Evolutionary conservation across 768 basidiomycete genomes (phyloP).

Genomic region (Phlegmacium glaucopus): DNA sequence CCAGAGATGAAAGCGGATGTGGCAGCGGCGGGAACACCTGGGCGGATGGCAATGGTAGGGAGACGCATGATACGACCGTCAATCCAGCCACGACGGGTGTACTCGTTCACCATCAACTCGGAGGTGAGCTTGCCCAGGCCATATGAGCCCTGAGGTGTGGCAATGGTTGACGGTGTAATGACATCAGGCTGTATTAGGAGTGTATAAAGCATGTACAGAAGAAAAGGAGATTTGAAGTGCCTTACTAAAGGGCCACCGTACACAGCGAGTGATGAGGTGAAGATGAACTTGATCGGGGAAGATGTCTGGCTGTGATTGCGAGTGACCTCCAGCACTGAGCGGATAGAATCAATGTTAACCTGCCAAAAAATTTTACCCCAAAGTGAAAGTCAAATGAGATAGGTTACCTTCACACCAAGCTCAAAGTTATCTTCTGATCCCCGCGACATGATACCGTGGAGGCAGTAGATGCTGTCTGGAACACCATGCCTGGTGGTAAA

Average conservation of each 20-base stretch:
- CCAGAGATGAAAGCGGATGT: constrained; percentile 57
- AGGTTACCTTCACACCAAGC: constrained; percentile 46
- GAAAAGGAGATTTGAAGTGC: not conserved
- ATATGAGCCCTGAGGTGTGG: constrained; percentile 54
- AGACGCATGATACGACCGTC: constrained; percentile 59
- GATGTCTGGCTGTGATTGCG: constrained; percentile 23
- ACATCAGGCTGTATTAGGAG: constrained; percentile 32
- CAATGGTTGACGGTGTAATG: constrained; percentile 44
- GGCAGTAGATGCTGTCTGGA: constrained; percentile 43
- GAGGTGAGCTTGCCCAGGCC: constrained; percentile 54
- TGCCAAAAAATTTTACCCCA: constrained; percentile 8
- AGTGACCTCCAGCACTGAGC: constrained; percentile 36
- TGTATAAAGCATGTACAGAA: not conserved
- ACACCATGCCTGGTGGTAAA: constrained; percentile 38
- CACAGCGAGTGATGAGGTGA: constrained; percentile 56
- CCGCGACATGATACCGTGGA: constrained; percentile 62
- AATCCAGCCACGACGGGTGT: constrained; percentile 51
- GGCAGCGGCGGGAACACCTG: constrained; percentile 51
- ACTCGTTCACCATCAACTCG: constrained; percentile 59
- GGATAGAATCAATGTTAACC: constrained; percentile 59
- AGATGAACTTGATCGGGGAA: constrained; percentile 47
- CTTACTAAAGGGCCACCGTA: constrained; percentile 51
- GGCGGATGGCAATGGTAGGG: constrained; percentile 56
- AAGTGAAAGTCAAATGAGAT: not conserved
- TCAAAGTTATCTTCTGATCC: constrained; percentile 60